Evolutionary conservation across 352 stramenopile genomes (phyloP).

Genomic region (Phytophthora sp.): DNA sequence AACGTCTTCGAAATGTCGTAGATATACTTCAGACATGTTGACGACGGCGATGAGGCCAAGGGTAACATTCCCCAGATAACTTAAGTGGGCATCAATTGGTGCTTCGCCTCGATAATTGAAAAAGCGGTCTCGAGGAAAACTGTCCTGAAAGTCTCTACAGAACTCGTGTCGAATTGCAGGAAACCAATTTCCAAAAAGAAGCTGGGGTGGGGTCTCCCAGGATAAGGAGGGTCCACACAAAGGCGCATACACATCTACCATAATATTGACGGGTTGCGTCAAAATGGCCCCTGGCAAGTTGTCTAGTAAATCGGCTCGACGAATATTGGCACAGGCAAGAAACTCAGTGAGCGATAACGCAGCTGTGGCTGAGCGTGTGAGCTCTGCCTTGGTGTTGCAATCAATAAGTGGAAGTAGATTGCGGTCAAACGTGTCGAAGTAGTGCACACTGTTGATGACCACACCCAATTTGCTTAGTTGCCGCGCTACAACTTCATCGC

Average conservation of each 20-base stretch:
- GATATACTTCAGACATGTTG: conserved; percentile 28
- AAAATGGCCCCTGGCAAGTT: conserved; percentile 19
- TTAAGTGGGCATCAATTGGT: conserved; percentile 24
- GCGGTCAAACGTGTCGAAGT: conserved; percentile 37
- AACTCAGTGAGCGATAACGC: conserved; percentile 23
- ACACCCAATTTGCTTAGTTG: conserved; percentile 25
- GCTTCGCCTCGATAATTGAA: conserved; percentile 17
- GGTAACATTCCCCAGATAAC: conserved; percentile 20
- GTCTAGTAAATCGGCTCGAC: conserved; percentile 17
- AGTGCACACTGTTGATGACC: conserved; percentile 32
- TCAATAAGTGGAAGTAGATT: conserved; percentile 26
- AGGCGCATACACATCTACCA: conserved; percentile 29
- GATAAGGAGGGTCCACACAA: conserved; percentile 22
- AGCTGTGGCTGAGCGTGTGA: background rate
- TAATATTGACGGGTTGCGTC: conserved; percentile 8
- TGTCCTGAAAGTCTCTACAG: conserved; percentile 28
- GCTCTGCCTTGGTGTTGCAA: conserved; percentile 1
- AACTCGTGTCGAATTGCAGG: conserved; percentile 39
- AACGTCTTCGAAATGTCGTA: conserved; percentile 34
- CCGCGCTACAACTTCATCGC: conserved; percentile 24
- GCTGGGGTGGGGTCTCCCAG: conserved; percentile 22
- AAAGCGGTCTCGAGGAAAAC: conserved; percentile 33
- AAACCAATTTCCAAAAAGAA: conserved; percentile 44
- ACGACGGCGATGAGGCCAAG: conserved; percentile 27
- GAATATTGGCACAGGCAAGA: conserved; percentile 32